A percentile compares a stretch with the other conserved stretches of the same genome.
These are phyloP conservation scores for Celoporthe dispersa DNA, from an alignment of 2,329 filamentous ascomycete genomes.

Conservation along the genomic window DNA sequence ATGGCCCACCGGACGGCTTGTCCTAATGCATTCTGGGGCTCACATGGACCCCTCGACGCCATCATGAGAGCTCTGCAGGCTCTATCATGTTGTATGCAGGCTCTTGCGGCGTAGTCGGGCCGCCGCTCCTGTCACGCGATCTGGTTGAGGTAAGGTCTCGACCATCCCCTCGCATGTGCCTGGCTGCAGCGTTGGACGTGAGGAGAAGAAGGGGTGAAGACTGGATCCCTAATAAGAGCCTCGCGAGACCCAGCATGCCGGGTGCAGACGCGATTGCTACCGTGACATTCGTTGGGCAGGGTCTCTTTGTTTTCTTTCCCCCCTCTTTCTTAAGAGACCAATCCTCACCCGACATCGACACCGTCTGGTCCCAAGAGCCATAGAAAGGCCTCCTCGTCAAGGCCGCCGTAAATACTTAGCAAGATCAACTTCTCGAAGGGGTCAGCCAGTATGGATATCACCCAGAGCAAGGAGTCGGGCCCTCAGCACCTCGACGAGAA, in stretches of 20 bases:
- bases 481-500: conserved; percentile 32
- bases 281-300: conserved; percentile 15
- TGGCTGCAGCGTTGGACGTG: background rate
- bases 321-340: background rate
- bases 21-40: background rate
- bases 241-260: conserved; percentile 11
- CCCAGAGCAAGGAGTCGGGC: conserved; percentile 25
- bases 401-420: background rate
- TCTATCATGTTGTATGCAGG: background rate
- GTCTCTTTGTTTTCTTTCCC: background rate
- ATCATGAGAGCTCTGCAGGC: conserved; percentile 13
- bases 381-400: background rate
- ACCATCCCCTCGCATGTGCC: background rate
- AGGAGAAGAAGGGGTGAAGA: conserved; percentile 2
- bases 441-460: conserved; percentile 25
- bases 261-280: conserved; percentile 15
- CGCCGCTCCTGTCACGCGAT: conserved; percentile 21
- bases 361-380: background rate
- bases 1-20: conserved; percentile 8
- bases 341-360: background rate
- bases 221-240: conserved; percentile 21
- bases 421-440: background rate
- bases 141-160: conserved; percentile 5
- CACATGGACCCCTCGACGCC: background rate
- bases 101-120: conserved; percentile 25